Percentiles rank a stretch among this genome's conserved stretches.
These are phyloP conservation scores for Plasmopara muralis DNA, from an alignment of 352 stramenopile species.

Conservation along the genomic window DNA sequence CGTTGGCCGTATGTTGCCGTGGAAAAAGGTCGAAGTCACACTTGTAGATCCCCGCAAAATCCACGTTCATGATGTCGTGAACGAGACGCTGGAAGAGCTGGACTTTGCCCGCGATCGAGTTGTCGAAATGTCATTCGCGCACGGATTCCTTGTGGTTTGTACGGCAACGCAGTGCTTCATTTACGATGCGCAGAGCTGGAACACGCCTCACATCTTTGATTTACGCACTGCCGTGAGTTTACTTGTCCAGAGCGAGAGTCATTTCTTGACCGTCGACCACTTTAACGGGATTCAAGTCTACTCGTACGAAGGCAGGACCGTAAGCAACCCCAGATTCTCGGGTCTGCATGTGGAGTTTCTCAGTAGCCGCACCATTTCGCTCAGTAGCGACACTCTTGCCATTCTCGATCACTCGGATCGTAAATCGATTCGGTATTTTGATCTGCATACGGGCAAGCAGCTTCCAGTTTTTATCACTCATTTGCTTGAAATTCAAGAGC, in stretches of 20 bases:
- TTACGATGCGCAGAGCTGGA: conserved; percentile 89
- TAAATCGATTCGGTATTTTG: conserved; percentile 87
- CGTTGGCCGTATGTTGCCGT: conserved; percentile 76
- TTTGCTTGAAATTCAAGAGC: conserved; percentile 67
- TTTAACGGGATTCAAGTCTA: conserved; percentile 87
- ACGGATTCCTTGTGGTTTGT: conserved; percentile 88
- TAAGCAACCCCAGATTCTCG: conserved; percentile 82
- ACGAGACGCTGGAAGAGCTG: conserved; percentile 88
- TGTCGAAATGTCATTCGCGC: conserved; percentile 89
- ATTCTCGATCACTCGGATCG: conserved; percentile 86
- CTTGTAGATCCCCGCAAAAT: conserved; percentile 85
- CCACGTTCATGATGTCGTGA: conserved; percentile 82
- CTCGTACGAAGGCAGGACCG: conserved; percentile 88
- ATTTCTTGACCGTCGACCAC: conserved; percentile 89
- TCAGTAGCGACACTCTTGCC: conserved; percentile 82
- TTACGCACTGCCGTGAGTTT: conserved; percentile 80
- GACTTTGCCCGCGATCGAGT: conserved; percentile 89
- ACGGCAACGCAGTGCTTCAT: conserved; percentile 91
- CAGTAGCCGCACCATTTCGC: conserved; percentile 72
- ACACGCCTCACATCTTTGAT: conserved; percentile 91
- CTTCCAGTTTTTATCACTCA: conserved; percentile 60
- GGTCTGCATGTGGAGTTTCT: conserved; percentile 87
- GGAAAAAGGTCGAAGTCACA: conserved; percentile 87
- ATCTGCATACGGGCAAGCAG: conserved; percentile 80
- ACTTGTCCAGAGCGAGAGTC: conserved; percentile 80